These are phyloP conservation scores for Candida corydali DNA, from an alignment of 805 yeast species.

Conservation along the genomic window DNA sequence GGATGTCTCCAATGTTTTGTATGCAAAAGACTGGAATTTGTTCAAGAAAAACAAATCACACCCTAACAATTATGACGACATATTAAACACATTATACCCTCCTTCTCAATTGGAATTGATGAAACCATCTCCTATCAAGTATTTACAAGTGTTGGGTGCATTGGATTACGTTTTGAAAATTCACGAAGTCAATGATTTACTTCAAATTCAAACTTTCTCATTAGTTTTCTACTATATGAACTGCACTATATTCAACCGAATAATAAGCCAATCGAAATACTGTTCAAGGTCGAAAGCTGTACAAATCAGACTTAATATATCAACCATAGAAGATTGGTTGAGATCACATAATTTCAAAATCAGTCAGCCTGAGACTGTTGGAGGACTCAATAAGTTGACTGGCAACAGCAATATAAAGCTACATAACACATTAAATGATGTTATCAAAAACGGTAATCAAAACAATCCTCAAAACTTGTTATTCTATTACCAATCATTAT, in stretches of 20 bases:
- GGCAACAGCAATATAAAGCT: conserved; percentile 12
- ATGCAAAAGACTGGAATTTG: conserved; percentile 63
- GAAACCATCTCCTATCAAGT: conserved; percentile 83
- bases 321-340: conserved; percentile 91
- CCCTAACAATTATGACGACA: conserved; percentile 63
- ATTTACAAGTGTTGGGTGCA: conserved; percentile 86
- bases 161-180: conserved; percentile 78
- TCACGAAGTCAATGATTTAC: conserved; percentile 72
- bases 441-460: conserved; percentile 11
- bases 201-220: conserved; percentile 75
- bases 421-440: conserved; percentile 19
- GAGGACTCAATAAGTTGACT: conserved; percentile 22
- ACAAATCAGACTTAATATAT: conserved; percentile 82
- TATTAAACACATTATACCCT: conserved; percentile 73
- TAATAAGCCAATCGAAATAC: conserved; percentile 63
- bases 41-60: conserved; percentile 41
- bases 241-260: conserved; percentile 65
- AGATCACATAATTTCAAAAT: conserved; percentile 58
- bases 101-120: conserved; percentile 77
- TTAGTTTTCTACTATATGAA: conserved; percentile 78
- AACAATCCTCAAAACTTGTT: conserved; percentile 45
- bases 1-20: conserved; percentile 70
- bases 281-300: conserved; percentile 80
- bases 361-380: conserved; percentile 26
- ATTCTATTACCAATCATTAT: conserved; percentile 63